Base-by-base conservation (phyloP, 1,284 basidiomycete species). In the Porodaedalea pini region DNA sequence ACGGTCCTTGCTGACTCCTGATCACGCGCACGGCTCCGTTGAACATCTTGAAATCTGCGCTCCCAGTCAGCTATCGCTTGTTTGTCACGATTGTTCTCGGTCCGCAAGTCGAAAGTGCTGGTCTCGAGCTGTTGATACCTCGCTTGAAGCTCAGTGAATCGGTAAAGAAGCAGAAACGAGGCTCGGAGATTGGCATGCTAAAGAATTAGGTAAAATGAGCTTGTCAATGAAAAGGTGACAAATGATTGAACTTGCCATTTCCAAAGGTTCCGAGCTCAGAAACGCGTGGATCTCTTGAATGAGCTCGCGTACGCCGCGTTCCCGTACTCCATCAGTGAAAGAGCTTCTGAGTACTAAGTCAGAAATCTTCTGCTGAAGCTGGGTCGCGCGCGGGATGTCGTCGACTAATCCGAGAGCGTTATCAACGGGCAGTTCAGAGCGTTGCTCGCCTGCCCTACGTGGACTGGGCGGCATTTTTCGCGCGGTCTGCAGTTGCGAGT, bases 161-260 rank as follows among this genome's bases (percentile, higher is more conserved):
- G 58, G 27, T 56, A 56, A 19, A 60, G 49, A 10, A 60, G 54
- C 13, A 60, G 37, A 23, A 60, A 56, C n/a, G 58, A 50, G 2
- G 58, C 34, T 21, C 54, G 47, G 32, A 60, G 54, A 15, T 23
- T 48, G 6, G 54, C 19, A 45, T 56, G 48, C 58, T 60, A 34
- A 11, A 40, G 36, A 7, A 52, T 4, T 40, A 10, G 2, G 21
- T 0, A 23, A 48, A 27, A 31, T 56, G 31, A 39, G 25, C 25
- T 49, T 29, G 13, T 23, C 32, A 53, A n/a, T 45, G 56, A 51
- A 41, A 10, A 56, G n/a, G 32, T 40, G 15, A 19, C 17, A 37
- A 13, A 44, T 1, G 29, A 19, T 11, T 15, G 48, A 21, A 50
- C 58, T 15, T 23, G 52, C 58, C 34, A 31, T 52, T 19, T 60